Conservation (phyloP, 1,284 basidiomycete species). For the Chondrostereum purpureum region DNA sequence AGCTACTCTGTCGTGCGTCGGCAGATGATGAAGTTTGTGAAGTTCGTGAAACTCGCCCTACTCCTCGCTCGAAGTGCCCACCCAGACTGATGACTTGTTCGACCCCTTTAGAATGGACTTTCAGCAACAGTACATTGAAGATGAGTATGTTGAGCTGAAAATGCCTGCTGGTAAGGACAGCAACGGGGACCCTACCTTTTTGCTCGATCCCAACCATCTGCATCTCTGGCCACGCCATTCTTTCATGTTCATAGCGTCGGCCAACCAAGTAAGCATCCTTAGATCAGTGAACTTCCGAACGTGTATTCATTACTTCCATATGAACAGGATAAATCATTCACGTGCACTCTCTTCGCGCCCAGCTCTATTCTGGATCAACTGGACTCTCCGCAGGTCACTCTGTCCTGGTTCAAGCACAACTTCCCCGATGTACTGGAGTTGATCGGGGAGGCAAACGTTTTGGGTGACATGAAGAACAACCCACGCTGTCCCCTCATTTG, state of each 20-base stretch:
- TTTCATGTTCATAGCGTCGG: conserved; percentile 98
- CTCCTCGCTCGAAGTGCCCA: conserved; percentile 14
- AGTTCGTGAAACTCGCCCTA: too few relatives aligned
- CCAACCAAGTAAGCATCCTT: conserved; percentile 76
- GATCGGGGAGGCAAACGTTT: conserved; percentile 75
- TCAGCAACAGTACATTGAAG: conserved; percentile 89
- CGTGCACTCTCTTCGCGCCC: conserved; percentile 91
- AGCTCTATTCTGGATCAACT: conserved; percentile 71
- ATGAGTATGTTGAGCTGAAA: conserved; percentile 93
- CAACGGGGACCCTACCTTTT: conserved; percentile 61
- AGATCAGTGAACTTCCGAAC: conserved; percentile 14
- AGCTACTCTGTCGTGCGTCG: conserved; percentile 80
- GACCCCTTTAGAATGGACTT: conserved; percentile 80
- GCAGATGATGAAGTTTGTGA: conserved; percentile 85
- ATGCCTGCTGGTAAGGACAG: conserved; percentile 75
- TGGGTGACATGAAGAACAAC: conserved; percentile 75
- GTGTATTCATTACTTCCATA: conserved; percentile 17
- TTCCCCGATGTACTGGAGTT: conserved; percentile 84
- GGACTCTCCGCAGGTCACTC: conserved; percentile 49
- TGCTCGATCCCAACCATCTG: conserved; percentile 89
- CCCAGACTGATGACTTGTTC: too few relatives aligned
- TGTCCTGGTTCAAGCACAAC: conserved; percentile 75
- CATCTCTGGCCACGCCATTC: conserved; percentile 99
- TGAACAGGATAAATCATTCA: conserved; percentile 73
- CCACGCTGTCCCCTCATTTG: conserved; percentile 87